phyloP scores from a whole-genome alignment of 371 early-diverging fungal genomes.

The Actinomortierella ambigua region DNA sequence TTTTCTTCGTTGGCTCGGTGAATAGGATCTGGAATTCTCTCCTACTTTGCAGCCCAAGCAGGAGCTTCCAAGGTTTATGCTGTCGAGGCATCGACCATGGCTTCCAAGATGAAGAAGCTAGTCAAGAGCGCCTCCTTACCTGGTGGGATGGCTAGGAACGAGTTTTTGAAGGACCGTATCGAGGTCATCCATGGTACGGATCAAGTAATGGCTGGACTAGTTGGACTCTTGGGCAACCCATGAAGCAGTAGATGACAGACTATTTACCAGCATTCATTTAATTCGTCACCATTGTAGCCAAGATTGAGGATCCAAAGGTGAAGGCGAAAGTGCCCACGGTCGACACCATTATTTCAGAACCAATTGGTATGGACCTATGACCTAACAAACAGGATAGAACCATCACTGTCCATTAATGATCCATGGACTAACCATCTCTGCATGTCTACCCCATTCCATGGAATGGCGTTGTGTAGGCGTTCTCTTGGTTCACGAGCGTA shows the following conservation, averaged over 20 bases:
- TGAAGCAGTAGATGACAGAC: background rate
- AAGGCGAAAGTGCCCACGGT: slow-evolving; percentile 71
- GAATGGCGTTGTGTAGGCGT: slow-evolving; percentile 56
- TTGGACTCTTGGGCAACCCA: slow-evolving; percentile 1
- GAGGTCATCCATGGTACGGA: slow-evolving; percentile 78
- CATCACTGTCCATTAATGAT: background rate
- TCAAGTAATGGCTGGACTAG: no score
- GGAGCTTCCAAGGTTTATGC: slow-evolving; percentile 93
- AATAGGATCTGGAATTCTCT: slow-evolving; percentile 84
- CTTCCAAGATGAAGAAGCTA: slow-evolving; percentile 83
- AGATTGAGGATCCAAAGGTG: slow-evolving; percentile 81
- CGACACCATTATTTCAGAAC: slow-evolving; percentile 95
- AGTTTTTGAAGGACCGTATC: slow-evolving; percentile 78
- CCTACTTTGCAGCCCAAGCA: slow-evolving; percentile 93
- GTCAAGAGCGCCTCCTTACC: slow-evolving; percentile 62
- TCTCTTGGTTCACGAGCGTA: slow-evolving; percentile 92
- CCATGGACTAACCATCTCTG: background rate
- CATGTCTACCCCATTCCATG: no score
- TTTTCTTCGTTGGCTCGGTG: slow-evolving; percentile 33
- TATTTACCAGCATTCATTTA: background rate
- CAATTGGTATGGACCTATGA: slow-evolving; percentile 64
- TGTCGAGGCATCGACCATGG: slow-evolving; percentile 97
- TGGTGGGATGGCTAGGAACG: slow-evolving; percentile 63
- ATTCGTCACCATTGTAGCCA: slow-evolving; percentile 55
- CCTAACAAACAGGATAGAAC: background rate